A percentile compares a stretch with the other conserved stretches of the same genome.
Conservation (phyloP, 23 red algal genomes). For the Agarophyton chilense region DNA sequence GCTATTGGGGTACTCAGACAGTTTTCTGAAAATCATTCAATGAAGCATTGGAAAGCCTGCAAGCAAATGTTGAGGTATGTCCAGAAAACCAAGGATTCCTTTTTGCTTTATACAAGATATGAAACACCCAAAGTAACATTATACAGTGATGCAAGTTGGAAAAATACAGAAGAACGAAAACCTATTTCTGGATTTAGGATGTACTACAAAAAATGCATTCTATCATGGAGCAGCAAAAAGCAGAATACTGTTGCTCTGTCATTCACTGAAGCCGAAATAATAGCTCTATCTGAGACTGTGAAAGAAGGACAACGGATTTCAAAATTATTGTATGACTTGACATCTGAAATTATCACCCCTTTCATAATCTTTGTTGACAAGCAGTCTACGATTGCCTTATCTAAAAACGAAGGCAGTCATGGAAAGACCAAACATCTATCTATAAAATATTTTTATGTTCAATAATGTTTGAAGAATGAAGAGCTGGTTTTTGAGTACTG, state of each 20-base stretch:
- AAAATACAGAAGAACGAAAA: not conserved
- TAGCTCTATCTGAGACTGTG: not conserved
- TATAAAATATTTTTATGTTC: slow-evolving; percentile 1
- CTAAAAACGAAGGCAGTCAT: not conserved
- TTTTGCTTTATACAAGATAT: too few relatives aligned
- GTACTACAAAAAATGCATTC: not conserved
- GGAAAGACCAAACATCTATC: slow-evolving; percentile 3
- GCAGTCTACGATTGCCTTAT: not conserved
- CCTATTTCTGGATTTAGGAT: not conserved
- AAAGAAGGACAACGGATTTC: slow-evolving; percentile 6
- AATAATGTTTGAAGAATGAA: not conserved
- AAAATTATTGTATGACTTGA: too few relatives aligned
- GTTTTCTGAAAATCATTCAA: not conserved
- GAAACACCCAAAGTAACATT: too few relatives aligned
- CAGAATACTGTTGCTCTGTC: slow-evolving; percentile 2
- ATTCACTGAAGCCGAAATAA: slow-evolving; percentile 2
- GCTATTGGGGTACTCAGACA: slow-evolving; percentile 1
- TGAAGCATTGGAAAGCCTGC: not conserved
- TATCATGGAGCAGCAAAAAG: too few relatives aligned
- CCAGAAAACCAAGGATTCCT: too few relatives aligned
- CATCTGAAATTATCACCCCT: too few relatives aligned
- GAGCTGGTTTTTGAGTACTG: not conserved
- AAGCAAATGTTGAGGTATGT: too few relatives aligned
- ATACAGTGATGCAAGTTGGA: not conserved
- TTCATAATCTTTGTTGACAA: slow-evolving; percentile 19